Evolutionary conservation across 495 filamentous ascomycete species (phyloP).

Genomic region (Emericellopsis terricola): DNA sequence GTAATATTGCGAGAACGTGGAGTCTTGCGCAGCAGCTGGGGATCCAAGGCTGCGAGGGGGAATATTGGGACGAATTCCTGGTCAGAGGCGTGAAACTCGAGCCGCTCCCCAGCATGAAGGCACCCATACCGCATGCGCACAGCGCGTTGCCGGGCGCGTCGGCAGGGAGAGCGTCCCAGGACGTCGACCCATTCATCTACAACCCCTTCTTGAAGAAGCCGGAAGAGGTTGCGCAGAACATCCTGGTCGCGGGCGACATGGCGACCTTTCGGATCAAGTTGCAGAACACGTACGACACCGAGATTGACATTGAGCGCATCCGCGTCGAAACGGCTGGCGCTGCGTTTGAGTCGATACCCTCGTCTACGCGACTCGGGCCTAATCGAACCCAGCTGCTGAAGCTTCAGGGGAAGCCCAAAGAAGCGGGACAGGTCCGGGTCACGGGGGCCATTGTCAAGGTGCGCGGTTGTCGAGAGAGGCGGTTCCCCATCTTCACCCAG

Average conservation of each 20-base stretch:
- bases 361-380: slow-evolving; percentile 53
- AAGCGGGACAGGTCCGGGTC: slow-evolving; percentile 49
- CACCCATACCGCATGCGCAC: slow-evolving; percentile 54
- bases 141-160: slow-evolving; percentile 49
- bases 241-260: slow-evolving; percentile 60
- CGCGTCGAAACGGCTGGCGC: slow-evolving; percentile 54
- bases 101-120: slow-evolving; percentile 22
- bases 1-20: slow-evolving; percentile 71
- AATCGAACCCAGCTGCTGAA: slow-evolving; percentile 64
- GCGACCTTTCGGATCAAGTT: slow-evolving; percentile 63
- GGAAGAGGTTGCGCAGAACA: slow-evolving; percentile 35
- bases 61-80: slow-evolving; percentile 95
- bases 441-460: slow-evolving; percentile 67
- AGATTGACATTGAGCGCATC: slow-evolving; percentile 71
- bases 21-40: slow-evolving; percentile 58
- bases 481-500: slow-evolving; percentile 65
- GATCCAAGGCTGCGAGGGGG: slow-evolving; percentile 45
- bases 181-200: slow-evolving; percentile 77
- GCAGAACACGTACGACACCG: slow-evolving; percentile 89
- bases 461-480: slow-evolving; percentile 58
- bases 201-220: slow-evolving; percentile 67
- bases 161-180: slow-evolving; percentile 29
- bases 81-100: slow-evolving; percentile 62
- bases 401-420: slow-evolving; percentile 47
- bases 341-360: slow-evolving; percentile 44